These are phyloP conservation scores for Teratosphaeria viscida DNA, from an alignment of 2,329 filamentous ascomycete genomes.

Conservation along the genomic window DNA sequence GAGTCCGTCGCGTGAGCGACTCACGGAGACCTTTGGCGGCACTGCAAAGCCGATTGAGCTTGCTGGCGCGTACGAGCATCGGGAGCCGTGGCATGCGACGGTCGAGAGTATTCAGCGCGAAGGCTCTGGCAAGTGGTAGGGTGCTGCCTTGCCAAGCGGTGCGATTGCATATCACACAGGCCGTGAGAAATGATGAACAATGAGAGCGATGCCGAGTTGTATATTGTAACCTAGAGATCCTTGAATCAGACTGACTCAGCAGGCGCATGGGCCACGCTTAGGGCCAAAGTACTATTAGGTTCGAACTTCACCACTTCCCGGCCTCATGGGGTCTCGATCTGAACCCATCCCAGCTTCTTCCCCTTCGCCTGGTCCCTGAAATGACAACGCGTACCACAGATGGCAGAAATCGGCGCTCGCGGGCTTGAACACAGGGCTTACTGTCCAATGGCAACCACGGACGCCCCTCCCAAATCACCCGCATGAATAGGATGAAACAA, in stretches of 20 bases:
- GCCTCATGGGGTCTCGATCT: neutral
- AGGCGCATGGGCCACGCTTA: neutral
- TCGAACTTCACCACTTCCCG: neutral
- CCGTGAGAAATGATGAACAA: neutral
- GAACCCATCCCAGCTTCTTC: too few species aligned
- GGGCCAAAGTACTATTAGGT: neutral
- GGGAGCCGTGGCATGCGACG: slow-evolving; percentile 6
- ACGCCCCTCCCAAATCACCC: neutral
- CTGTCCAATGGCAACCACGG: neutral
- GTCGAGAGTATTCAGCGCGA: slow-evolving; percentile 3
- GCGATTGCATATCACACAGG: neutral
- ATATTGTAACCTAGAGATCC: too few species aligned
- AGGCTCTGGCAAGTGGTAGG: slow-evolving; percentile 1
- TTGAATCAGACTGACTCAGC: neutral
- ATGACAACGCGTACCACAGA: neutral
- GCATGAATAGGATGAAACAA: neutral
- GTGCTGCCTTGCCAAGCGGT: neutral
- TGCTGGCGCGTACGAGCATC: slow-evolving; percentile 13
- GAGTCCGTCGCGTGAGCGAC: slow-evolving; percentile 20
- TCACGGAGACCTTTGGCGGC: slow-evolving; percentile 1
- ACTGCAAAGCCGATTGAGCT: slow-evolving; percentile 4
- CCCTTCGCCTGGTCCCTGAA: too few species aligned
- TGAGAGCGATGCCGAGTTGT: neutral
- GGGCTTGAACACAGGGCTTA: neutral
- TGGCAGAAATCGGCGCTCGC: neutral